phyloP scores from a whole-genome alignment of 1,139 yeast species.

The Scheffersomyces segobiensis region DNA sequence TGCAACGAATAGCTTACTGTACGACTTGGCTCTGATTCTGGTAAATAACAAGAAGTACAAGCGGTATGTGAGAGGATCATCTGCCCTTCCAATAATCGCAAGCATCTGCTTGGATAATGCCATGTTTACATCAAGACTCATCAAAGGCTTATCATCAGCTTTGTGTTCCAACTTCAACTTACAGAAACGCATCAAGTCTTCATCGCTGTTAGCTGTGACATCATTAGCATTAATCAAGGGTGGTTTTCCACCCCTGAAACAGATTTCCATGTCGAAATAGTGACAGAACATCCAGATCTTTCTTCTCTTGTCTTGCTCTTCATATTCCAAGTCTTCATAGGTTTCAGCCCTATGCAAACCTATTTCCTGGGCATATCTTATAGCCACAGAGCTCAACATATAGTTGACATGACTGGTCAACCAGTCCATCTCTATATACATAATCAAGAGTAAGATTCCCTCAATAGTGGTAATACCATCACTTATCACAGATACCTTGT shows the following conservation, averaged over 20 bases:
- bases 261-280: conserved; percentile 52
- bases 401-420: conserved; percentile 45
- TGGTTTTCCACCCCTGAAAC: conserved; percentile 61
- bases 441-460: conserved; percentile 46
- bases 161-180: neutral
- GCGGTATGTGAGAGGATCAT: conserved; percentile 4
- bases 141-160: neutral
- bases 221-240: conserved; percentile 56
- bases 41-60: conserved; percentile 21
- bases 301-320: conserved; percentile 41
- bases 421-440: conserved; percentile 46
- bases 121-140: neutral
- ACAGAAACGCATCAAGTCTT: conserved; percentile 2
- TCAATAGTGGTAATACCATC: conserved; percentile 54
- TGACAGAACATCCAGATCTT: conserved; percentile 60
- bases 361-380: conserved; percentile 60
- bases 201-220: conserved; percentile 17
- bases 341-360: conserved; percentile 66
- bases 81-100: neutral
- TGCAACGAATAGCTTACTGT: conserved; percentile 30
- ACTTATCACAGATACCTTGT: conserved; percentile 45
- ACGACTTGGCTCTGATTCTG: conserved; percentile 30
- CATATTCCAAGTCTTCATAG: conserved; percentile 33
- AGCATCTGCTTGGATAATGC: neutral
- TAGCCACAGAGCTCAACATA: conserved; percentile 50